phyloP scores from a whole-genome alignment of 2,329 filamentous ascomycete genomes.

The Fusarium abutilonis region DNA sequence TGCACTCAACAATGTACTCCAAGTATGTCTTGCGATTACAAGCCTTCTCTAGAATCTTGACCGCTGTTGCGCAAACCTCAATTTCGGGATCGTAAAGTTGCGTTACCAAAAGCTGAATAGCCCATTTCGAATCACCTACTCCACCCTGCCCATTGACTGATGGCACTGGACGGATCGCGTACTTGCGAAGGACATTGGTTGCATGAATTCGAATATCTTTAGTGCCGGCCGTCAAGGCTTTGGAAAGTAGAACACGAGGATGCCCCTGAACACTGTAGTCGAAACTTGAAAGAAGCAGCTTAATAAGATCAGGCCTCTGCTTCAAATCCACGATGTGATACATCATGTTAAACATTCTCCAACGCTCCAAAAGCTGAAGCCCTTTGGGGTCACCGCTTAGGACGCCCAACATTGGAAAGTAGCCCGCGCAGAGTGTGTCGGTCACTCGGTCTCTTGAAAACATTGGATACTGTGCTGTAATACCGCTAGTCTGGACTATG shows the following conservation, averaged over 20 bases:
- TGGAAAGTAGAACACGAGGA: conserved; percentile 89
- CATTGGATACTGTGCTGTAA: conserved; percentile 85
- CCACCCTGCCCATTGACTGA: conserved; percentile 53
- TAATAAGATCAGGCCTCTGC: conserved; percentile 90
- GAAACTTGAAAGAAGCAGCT: conserved; percentile 86
- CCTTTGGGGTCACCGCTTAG: conserved; percentile 85
- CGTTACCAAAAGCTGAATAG: conserved; percentile 95
- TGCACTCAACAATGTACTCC: conserved; percentile 96
- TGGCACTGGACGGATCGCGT: conserved; percentile 67
- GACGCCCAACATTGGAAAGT: conserved; percentile 91
- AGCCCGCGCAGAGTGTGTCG: conserved; percentile 89
- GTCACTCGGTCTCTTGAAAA: conserved; percentile 87
- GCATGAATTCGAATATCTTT: conserved; percentile 92
- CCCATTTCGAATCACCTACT: conserved; percentile 85
- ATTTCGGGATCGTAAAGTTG: conserved; percentile 98
- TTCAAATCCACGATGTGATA: conserved; percentile 96
- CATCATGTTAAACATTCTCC: conserved; percentile 99
- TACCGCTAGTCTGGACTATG: conserved; percentile 66
- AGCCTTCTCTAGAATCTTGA: conserved; percentile 96
- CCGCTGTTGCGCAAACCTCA: conserved; percentile 93
- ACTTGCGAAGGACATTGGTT: conserved; percentile 86
- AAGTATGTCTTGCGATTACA: conserved; percentile 92
- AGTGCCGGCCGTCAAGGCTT: conserved; percentile 89
- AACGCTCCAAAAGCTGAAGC: conserved; percentile 88
- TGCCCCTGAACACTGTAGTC: conserved; percentile 92